Conservation (phyloP, 148 eudicot species). For the Arctostaphylos glauca region DNA sequence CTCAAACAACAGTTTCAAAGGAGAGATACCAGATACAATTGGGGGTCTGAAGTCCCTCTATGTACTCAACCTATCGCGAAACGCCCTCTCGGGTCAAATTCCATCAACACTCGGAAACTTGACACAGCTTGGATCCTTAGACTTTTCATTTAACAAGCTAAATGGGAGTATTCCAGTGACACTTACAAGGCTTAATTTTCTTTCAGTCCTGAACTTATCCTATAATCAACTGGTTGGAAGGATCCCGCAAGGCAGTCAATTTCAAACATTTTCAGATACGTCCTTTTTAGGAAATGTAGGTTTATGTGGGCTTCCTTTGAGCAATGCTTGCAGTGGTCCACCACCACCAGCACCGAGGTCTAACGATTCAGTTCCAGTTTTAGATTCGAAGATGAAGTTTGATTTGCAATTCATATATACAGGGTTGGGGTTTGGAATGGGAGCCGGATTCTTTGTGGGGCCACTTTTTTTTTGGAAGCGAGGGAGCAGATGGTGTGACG, state of each 20-base stretch:
- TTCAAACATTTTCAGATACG: conserved; percentile 21
- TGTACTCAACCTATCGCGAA: conserved; percentile 37
- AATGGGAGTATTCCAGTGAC: conserved; percentile 28
- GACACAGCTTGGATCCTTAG: conserved; percentile 16
- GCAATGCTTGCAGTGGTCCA: not conserved
- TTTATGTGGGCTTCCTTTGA: conserved; percentile 31
- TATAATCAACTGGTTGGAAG: conserved; percentile 29
- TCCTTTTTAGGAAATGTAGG: conserved; percentile 24
- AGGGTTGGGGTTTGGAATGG: conserved; percentile 47
- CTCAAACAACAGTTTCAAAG: conserved; percentile 33
- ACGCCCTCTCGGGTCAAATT: conserved; percentile 31
- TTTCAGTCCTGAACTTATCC: conserved; percentile 33
- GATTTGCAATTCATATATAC: conserved; percentile 39
- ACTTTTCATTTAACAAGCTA: conserved; percentile 7
- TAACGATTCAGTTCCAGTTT: conserved; percentile 2
- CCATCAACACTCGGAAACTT: conserved; percentile 31
- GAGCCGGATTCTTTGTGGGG: conserved; percentile 35
- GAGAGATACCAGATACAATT: conserved; percentile 27
- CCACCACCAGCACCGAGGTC: not conserved
- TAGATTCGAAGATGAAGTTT: not conserved
- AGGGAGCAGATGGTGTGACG: conserved; percentile 35
- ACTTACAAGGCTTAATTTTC: conserved; percentile 28
- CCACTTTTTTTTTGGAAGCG: conserved; percentile 31
- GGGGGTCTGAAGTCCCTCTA: conserved; percentile 27
- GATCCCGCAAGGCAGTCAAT: conserved; percentile 28